Evolutionary conservation across 2,329 filamentous ascomycete species (phyloP).

Genomic region (Emericellopsis cladophorae): DNA sequence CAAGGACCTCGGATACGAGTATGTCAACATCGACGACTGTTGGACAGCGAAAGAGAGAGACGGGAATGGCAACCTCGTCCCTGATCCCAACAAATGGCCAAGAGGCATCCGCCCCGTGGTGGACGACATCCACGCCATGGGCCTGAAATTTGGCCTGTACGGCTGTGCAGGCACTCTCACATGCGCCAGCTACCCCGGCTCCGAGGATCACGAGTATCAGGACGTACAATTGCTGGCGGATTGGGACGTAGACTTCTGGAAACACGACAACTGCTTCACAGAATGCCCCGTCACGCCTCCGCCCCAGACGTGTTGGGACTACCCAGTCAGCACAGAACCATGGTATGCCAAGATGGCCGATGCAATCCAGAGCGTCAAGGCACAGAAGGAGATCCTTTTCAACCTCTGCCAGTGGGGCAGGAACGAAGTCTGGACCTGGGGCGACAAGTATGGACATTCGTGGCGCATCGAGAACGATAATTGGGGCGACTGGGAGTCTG

Average conservation of each 20-base stretch:
- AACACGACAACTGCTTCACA: constrained; percentile 6
- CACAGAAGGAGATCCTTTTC: constrained; percentile 29
- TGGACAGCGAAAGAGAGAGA: constrained; percentile 29
- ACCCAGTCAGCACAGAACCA: constrained; percentile 1
- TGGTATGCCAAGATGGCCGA: constrained; percentile 27
- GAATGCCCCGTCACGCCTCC: constrained; percentile 1
- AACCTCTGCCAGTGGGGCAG: constrained; percentile 37
- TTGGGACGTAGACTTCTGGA: constrained; percentile 8
- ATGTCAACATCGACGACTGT: constrained; percentile 50
- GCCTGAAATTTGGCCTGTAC: constrained; percentile 51
- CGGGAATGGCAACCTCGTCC: constrained; percentile 28
- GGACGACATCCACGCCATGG: constrained; percentile 36
- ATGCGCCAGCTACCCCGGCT: constrained; percentile 6
- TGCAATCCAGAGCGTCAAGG: constrained; percentile 19
- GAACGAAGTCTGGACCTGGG: constrained; percentile 32
- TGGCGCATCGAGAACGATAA: constrained; percentile 24
- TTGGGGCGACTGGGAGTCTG: constrained; percentile 7
- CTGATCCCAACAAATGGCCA: constrained; percentile 38
- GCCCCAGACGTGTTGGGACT: constrained; percentile 6
- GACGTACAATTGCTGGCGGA: constrained; percentile 4
- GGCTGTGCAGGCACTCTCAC: constrained; percentile 32
- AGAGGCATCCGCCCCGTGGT: constrained; percentile 40
- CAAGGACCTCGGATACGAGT: constrained; percentile 38
- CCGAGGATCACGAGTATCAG: constrained; percentile 5
- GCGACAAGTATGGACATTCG: constrained; percentile 26